Evolutionary conservation across 176 grass and related monocot genomes (phyloP).

Genomic region (Poa pratensis): DNA sequence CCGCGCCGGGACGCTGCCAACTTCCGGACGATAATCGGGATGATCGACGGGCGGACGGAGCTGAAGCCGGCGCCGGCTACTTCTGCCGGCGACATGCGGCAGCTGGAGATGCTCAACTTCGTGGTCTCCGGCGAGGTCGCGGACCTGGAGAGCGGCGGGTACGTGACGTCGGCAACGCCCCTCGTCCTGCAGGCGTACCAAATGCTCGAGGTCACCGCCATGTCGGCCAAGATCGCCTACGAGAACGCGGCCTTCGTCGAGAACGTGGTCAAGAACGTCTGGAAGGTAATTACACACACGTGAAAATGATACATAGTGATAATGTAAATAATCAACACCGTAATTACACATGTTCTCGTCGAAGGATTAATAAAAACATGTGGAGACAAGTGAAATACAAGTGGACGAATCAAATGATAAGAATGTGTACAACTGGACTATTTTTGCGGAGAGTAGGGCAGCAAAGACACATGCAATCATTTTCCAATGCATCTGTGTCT

Average conservation of each 20-base stretch:
- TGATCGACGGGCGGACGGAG: conserved; percentile 61
- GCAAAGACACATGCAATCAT: conserved; percentile 26
- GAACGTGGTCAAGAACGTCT: conserved; percentile 62
- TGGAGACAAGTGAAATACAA: neutral
- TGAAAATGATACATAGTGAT: no score
- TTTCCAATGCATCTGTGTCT: neutral
- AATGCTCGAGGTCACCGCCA: conserved; percentile 45
- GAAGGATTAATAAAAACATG: no score
- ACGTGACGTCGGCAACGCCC: neutral
- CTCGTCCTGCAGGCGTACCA: conserved; percentile 19
- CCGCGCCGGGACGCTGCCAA: conserved; percentile 49
- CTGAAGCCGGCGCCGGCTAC: conserved; percentile 29
- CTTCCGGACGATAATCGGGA: conserved; percentile 54
- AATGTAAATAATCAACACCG: neutral
- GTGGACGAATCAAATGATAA: neutral
- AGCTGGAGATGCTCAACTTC: conserved; percentile 27
- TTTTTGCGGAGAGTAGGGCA: neutral
- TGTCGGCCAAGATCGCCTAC: conserved; percentile 56
- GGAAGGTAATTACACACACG: conserved; percentile 54
- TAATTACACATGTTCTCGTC: neutral
- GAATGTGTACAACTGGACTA: neutral
- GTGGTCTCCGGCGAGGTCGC: neutral
- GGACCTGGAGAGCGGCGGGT: conserved; percentile 37
- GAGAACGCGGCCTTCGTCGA: conserved; percentile 66
- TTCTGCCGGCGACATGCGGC: conserved; percentile 9